These are phyloP conservation scores for Mycena albidolilacea DNA, from an alignment of 768 basidiomycete species.

Conservation along the genomic window DNA sequence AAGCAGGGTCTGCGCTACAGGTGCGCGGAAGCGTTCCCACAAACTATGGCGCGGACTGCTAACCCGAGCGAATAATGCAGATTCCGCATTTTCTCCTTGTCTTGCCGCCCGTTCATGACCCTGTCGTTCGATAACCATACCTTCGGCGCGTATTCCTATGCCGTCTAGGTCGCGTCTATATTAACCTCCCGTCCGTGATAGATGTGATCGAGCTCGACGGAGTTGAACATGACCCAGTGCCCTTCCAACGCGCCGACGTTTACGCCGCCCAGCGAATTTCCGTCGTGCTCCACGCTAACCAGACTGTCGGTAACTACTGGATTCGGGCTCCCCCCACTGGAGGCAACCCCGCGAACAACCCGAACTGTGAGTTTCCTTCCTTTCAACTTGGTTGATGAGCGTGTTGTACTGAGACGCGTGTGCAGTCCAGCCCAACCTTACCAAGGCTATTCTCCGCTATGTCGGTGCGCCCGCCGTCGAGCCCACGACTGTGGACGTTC, in stretches of 20 bases:
- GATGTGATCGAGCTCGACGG: slow-evolving; percentile 58
- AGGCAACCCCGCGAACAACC: slow-evolving; percentile 44
- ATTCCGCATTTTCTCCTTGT: slow-evolving; percentile 62
- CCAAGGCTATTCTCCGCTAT: slow-evolving; percentile 57
- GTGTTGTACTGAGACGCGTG: background rate
- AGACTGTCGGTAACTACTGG: slow-evolving; percentile 62
- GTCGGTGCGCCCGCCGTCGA: slow-evolving; percentile 50
- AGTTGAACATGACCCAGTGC: slow-evolving; percentile 54
- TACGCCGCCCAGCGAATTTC: slow-evolving; percentile 58
- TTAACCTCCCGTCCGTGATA: background rate
- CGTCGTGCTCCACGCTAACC: slow-evolving; percentile 56
- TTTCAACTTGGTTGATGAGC: no score
- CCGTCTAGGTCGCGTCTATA: background rate
- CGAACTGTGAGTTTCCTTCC: slow-evolving; percentile 40
- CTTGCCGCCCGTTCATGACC: slow-evolving; percentile 61
- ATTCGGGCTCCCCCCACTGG: slow-evolving; percentile 36
- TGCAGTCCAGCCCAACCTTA: slow-evolving; percentile 47
- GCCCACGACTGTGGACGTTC: slow-evolving; percentile 47
- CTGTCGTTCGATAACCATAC: slow-evolving; percentile 57
- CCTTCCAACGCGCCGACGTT: slow-evolving; percentile 58
- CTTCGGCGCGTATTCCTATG: slow-evolving; percentile 40
- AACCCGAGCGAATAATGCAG: slow-evolving; percentile 47
- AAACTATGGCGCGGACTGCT: no score
- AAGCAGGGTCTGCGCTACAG: slow-evolving; percentile 59
- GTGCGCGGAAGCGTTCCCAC: slow-evolving; percentile 43